phyloP scores from a whole-genome alignment of 257 asterid genomes.

The Nicotiana attenuata region DNA sequence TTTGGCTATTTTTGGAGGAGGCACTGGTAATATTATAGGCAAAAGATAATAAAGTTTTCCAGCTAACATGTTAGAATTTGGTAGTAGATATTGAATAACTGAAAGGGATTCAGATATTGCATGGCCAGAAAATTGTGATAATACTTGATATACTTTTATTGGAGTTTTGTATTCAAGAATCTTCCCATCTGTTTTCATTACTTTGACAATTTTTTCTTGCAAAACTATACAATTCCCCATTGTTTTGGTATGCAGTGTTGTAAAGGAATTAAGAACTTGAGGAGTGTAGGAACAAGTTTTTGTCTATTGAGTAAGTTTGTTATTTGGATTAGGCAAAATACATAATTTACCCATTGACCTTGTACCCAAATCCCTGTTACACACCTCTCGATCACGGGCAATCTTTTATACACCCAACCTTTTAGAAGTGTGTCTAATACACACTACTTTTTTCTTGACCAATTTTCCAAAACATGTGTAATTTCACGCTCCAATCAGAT shows the following conservation, averaged over 20 bases:
- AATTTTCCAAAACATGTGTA: no score
- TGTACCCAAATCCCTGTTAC: no score
- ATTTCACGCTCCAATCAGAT: no score
- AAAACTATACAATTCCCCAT: conserved; percentile 72
- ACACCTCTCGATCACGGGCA: no score
- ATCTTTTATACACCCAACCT: no score
- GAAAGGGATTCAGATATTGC: conserved; percentile 54
- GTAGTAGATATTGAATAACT: conserved; percentile 39
- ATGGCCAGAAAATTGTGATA: conserved; percentile 49
- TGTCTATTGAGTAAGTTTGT: conserved; percentile 1
- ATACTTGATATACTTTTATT: conserved; percentile 40
- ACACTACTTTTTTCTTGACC: no score
- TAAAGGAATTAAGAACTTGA: background rate
- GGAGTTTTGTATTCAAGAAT: conserved; percentile 61
- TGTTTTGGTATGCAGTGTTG: background rate
- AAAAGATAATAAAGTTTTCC: conserved; percentile 57
- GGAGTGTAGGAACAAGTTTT: conserved; percentile 4
- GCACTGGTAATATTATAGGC: conserved; percentile 32
- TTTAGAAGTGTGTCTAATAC: no score
- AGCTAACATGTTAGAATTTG: conserved; percentile 40
- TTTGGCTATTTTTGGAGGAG: conserved; percentile 19
- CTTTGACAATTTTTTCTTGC: conserved; percentile 37
- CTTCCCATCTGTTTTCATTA: conserved; percentile 66
- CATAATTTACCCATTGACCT: no score
- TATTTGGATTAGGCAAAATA: no score